Percentiles rank a stretch among this genome's conserved stretches.
phyloP scores from a whole-genome alignment of 2,329 filamentous ascomycete species.

The Sarocladiaceae sp. region DNA sequence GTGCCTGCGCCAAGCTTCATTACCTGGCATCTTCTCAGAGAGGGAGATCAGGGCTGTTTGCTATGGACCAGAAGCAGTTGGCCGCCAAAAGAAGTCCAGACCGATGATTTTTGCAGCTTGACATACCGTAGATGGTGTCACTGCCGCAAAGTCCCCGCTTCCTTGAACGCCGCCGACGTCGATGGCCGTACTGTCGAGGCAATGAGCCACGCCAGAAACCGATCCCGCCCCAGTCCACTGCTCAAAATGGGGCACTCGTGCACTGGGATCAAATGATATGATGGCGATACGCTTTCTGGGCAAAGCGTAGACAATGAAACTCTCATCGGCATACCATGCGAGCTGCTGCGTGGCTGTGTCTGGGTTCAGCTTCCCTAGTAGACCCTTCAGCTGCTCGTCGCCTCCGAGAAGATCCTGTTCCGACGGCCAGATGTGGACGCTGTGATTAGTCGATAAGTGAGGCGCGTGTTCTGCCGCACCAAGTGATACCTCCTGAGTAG shows the following conservation, averaged over 20 bases:
- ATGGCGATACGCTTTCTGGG: slow-evolving; percentile 15
- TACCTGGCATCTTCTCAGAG: too few species aligned
- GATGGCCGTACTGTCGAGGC: too few species aligned
- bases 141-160: too few species aligned
- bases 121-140: too few species aligned
- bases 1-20: too few species aligned
- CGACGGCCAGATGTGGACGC: slow-evolving; percentile 9
- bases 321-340: slow-evolving; percentile 6
- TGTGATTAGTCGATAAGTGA: background rate
- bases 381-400: background rate
- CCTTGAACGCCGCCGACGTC: too few species aligned
- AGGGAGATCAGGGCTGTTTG: too few species aligned
- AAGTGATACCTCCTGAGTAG: background rate
- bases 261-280: slow-evolving; percentile 24
- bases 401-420: background rate
- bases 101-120: too few species aligned
- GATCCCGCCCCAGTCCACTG: too few species aligned
- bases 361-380: background rate
- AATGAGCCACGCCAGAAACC: slow-evolving; percentile 13
- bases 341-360: background rate
- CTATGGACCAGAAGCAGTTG: too few species aligned
- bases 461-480: too few species aligned
- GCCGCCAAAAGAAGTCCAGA: too few species aligned
- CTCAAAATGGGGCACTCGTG: slow-evolving; percentile 14
- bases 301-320: slow-evolving; percentile 10